Evolutionary conservation across 495 filamentous ascomycete species (phyloP).

Genomic region (Paragyromitra xinjiangensis): DNA sequence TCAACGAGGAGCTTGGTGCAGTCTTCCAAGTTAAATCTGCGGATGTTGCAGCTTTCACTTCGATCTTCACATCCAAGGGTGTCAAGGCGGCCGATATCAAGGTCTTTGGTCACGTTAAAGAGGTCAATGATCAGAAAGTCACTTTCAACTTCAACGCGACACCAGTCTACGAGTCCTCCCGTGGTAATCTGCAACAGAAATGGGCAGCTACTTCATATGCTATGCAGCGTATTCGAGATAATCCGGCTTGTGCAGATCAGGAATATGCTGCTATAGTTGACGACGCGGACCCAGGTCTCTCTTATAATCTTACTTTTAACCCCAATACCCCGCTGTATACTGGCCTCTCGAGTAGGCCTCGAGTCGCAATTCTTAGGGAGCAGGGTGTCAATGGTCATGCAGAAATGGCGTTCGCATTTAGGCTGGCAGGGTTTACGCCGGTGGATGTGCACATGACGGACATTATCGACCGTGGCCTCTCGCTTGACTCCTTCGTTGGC

Average conservation of each 20-base stretch:
- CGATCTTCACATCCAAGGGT: constrained; percentile 85
- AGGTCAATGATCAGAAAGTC: constrained; percentile 76
- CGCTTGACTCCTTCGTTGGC: constrained; percentile 81
- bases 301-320: constrained; percentile 83
- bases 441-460: constrained; percentile 98
- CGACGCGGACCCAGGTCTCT: constrained; percentile 79
- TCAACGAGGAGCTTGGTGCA: constrained; percentile 97
- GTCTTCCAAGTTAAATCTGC: constrained; percentile 92
- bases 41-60: constrained; percentile 83
- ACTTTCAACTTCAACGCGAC: constrained; percentile 74
- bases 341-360: constrained; percentile 74
- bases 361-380: constrained; percentile 92
- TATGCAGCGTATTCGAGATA: constrained; percentile 91
- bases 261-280: constrained; percentile 84
- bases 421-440: constrained; percentile 85
- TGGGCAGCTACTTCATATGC: constrained; percentile 89
- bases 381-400: constrained; percentile 94
- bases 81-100: constrained; percentile 81
- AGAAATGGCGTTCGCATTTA: constrained; percentile 98
- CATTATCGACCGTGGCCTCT: constrained; percentile 77
- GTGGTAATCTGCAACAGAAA: constrained; percentile 81
- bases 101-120: constrained; percentile 79
- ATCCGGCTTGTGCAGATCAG: constrained; percentile 82
- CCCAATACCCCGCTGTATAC: constrained; percentile 77
- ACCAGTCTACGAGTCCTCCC: constrained; percentile 72